These are phyloP conservation scores for Diplodia scrobiculata DNA, from an alignment of 2,329 filamentous ascomycete species.

Conservation along the genomic window DNA sequence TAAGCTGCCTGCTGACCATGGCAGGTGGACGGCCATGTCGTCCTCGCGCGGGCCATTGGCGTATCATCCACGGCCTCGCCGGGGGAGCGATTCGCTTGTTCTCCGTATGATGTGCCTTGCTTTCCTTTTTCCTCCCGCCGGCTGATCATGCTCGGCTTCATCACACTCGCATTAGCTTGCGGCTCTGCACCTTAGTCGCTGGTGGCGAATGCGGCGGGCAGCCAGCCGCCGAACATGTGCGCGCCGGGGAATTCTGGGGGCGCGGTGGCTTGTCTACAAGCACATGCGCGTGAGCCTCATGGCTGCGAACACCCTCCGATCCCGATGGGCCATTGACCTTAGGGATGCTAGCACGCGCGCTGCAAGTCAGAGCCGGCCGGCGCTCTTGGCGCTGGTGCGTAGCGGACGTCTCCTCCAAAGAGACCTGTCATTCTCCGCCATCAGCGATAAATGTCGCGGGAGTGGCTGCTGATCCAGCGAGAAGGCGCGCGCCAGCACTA, in stretches of 20 bases:
- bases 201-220: constrained; percentile 7
- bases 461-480: constrained; percentile 18
- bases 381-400: constrained; percentile 6
- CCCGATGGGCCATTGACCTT: not conserved
- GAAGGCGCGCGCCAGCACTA: not conserved
- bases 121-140: constrained; percentile 11
- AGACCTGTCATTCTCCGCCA: constrained; percentile 6
- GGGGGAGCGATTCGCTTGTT: constrained; percentile 4
- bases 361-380: constrained; percentile 18
- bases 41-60: constrained; percentile 4
- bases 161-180: constrained; percentile 27
- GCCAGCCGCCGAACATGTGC: not conserved
- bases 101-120: not conserved
- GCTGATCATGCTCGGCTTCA: constrained; percentile 4
- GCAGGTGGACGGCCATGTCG: constrained; percentile 2
- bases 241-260: not conserved
- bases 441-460: constrained; percentile 16
- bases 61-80: not conserved
- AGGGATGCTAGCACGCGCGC: not conserved
- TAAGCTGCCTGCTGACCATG: constrained; percentile 11
- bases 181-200: constrained; percentile 21
- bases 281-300: constrained; percentile 15
- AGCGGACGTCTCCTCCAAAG: not conserved
- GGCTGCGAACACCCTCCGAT: constrained; percentile 26
- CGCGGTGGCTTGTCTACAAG: not conserved